Evolutionary conservation across 768 basidiomycete species (phyloP).

Genomic region (Kwoniella sp.): DNA sequence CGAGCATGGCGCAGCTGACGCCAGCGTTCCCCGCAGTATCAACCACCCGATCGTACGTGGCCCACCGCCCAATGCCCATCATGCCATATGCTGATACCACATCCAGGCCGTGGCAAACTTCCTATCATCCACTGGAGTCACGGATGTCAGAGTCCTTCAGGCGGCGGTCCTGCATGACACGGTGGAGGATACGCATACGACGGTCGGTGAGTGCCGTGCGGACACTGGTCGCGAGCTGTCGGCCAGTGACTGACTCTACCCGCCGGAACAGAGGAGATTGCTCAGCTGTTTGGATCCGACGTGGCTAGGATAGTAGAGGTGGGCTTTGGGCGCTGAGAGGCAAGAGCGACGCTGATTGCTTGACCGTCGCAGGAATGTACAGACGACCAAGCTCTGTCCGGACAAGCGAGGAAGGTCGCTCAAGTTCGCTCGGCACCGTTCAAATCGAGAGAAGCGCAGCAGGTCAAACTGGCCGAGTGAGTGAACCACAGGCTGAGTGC

Average conservation of each 20-base stretch:
- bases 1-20: too few relatives aligned
- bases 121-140: slow-evolving; percentile 44
- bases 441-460: slow-evolving; percentile 45
- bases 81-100: background rate
- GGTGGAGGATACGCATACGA: slow-evolving; percentile 50
- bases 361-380: slow-evolving; percentile 40
- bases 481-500: too few relatives aligned
- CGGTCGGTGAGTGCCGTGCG: slow-evolving; percentile 25
- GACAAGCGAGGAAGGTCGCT: slow-evolving; percentile 33
- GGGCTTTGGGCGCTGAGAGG: background rate
- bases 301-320: slow-evolving; percentile 48
- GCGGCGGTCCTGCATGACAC: slow-evolving; percentile 51
- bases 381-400: slow-evolving; percentile 35
- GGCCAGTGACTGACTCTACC: background rate
- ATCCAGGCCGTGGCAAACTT: slow-evolving; percentile 44
- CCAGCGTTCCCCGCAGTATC: slow-evolving; percentile 41
- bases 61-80: background rate
- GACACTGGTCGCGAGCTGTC: background rate
- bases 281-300: slow-evolving; percentile 38
- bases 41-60: slow-evolving; percentile 46
- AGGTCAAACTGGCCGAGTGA: slow-evolving; percentile 49
- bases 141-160: slow-evolving; percentile 42
- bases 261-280: slow-evolving; percentile 45
- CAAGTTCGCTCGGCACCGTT: slow-evolving; percentile 39
- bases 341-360: background rate